Evolutionary conservation across 2,329 filamentous ascomycete genomes (phyloP).

Genomic region (Zymoseptoria ardabiliae): DNA sequence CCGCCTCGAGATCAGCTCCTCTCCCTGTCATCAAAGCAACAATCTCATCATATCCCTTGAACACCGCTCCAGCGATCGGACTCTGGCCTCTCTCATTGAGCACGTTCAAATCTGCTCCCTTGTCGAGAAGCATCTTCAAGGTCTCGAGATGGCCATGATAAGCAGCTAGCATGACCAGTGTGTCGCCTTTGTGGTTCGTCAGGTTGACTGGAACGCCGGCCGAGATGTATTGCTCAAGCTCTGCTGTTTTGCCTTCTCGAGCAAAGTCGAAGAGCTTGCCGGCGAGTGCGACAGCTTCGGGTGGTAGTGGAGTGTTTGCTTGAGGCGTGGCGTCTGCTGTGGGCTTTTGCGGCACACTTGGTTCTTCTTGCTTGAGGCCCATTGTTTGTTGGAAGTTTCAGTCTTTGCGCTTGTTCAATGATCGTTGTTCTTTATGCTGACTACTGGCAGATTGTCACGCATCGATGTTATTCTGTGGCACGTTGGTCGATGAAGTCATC

Average conservation of each 20-base stretch:
- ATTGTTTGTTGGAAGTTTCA: not conserved
- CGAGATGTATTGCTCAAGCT: constrained; percentile 56
- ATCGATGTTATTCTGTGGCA: no score
- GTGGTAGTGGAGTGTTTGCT: constrained; percentile 38
- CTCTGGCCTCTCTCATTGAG: constrained; percentile 63
- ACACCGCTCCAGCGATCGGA: constrained; percentile 63
- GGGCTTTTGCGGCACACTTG: not conserved
- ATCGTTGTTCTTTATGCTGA: no score
- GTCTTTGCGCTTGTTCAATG: no score
- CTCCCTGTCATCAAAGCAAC: constrained; percentile 46
- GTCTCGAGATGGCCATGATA: constrained; percentile 61
- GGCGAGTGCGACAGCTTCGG: constrained; percentile 60
- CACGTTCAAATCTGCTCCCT: constrained; percentile 17
- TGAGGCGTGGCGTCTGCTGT: not conserved
- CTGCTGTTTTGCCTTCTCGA: constrained; percentile 49
- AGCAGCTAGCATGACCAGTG: constrained; percentile 65
- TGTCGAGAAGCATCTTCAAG: constrained; percentile 34
- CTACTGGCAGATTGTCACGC: no score
- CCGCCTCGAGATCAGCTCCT: constrained; percentile 35
- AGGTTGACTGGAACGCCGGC: constrained; percentile 62
- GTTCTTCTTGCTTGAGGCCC: not conserved
- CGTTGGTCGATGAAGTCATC: no score
- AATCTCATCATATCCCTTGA: constrained; percentile 61
- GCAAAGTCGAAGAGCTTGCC: constrained; percentile 61
- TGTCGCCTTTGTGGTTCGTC: constrained; percentile 67